phyloP scores from a whole-genome alignment of 768 basidiomycete species.

The Mycena filopes region DNA sequence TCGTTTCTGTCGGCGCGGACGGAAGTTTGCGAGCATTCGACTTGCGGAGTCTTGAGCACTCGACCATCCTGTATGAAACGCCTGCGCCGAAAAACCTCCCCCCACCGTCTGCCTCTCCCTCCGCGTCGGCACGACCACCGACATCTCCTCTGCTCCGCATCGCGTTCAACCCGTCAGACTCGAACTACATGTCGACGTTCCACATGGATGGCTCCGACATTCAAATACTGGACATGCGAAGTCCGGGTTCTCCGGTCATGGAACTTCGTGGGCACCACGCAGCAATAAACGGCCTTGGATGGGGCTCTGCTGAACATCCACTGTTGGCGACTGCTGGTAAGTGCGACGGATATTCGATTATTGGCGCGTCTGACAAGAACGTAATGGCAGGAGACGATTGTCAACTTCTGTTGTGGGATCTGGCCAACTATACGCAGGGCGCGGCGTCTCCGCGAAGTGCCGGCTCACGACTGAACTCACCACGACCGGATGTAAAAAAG shows the following conservation, averaged over 20 bases:
- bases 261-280: constrained; percentile 88
- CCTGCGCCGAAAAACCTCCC: constrained; percentile 80
- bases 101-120: constrained; percentile 65
- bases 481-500: constrained; percentile 84
- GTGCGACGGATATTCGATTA: constrained; percentile 34
- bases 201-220: constrained; percentile 92
- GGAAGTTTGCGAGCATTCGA: constrained; percentile 97
- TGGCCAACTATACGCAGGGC: constrained; percentile 69
- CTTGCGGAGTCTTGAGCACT: constrained; percentile 95
- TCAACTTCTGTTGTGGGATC: constrained; percentile 94
- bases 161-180: constrained; percentile 90
- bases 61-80: constrained; percentile 97
- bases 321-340: constrained; percentile 89
- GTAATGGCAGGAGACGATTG: constrained; percentile 83
- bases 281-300: constrained; percentile 88
- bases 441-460: constrained; percentile 77
- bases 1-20: constrained; percentile 98
- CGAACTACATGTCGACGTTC: constrained; percentile 97
- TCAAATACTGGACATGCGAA: constrained; percentile 96
- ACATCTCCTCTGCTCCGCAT: constrained; percentile 88
- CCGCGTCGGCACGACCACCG: constrained; percentile 71
- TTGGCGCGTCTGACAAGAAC: neutral
- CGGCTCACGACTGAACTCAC: constrained; percentile 80
- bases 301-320: constrained; percentile 88
- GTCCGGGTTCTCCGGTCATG: constrained; percentile 94